A percentile compares a stretch with the other conserved stretches of the same genome.
These are phyloP conservation scores for Chytriomyces confervae DNA, from an alignment of 192 early-diverging fungal species.

Conservation along the genomic window DNA sequence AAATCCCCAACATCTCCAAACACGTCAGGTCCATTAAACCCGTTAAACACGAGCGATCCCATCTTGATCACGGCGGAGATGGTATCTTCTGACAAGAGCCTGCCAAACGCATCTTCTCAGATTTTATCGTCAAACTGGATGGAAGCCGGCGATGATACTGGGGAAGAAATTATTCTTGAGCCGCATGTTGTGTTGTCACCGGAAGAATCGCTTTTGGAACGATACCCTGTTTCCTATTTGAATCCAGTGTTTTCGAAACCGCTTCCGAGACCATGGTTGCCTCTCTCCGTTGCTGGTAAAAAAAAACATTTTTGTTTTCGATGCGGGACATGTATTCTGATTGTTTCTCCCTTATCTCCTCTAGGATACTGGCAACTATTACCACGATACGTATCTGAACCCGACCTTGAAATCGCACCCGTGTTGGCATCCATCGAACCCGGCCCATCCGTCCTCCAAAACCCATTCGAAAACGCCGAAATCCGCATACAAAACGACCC, in stretches of 20 bases:
- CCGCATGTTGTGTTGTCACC: conserved; percentile 44
- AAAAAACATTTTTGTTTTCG: background rate
- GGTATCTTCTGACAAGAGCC: too few relatives aligned
- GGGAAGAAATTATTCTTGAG: conserved; percentile 3
- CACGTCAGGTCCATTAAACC: background rate
- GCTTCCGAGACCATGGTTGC: conserved; percentile 48
- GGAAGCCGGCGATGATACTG: background rate
- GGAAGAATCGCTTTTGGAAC: conserved; percentile 40
- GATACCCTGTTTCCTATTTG: conserved; percentile 43
- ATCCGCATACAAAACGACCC: background rate
- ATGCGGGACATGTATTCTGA: background rate
- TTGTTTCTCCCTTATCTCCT: background rate
- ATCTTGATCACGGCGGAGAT: too few relatives aligned
- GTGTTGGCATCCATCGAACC: background rate
- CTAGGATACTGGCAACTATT: conserved; percentile 28
- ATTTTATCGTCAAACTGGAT: background rate
- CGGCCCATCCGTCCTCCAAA: background rate
- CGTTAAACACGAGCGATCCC: too few relatives aligned
- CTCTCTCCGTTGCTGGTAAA: conserved; percentile 36
- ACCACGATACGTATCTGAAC: conserved; percentile 27
- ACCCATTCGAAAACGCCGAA: background rate
- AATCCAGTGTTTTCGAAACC: conserved; percentile 50
- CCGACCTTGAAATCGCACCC: background rate
- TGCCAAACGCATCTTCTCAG: too few relatives aligned
- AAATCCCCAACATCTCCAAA: background rate